Evolutionary conservation across 2,329 filamentous ascomycete species (phyloP), one percentile per base, ranked within the genome.

Genomic region (Trichophyton schoenleinii): DNA sequence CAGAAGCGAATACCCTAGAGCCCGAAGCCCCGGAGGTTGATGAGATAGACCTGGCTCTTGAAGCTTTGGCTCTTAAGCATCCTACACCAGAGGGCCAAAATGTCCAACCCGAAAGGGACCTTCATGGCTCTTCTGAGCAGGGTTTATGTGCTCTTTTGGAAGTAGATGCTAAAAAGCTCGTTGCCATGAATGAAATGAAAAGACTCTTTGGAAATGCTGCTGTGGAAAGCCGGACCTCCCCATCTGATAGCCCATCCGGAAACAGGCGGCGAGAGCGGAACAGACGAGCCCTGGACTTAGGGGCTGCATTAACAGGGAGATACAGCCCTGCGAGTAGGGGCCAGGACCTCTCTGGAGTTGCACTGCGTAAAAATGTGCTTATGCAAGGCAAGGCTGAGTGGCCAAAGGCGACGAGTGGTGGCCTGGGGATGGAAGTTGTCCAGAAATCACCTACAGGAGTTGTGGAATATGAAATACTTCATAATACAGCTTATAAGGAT

Each of bases 171-270:
- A 82, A 88, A 66, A 84, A 91, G 67, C 81, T 99, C 9, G 91
- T 92, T 70, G 89, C 89, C 6, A 80, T 87, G 41, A 95, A 96
- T 69, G 94, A 99, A 76, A 96, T 99, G 90, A 87, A 84, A 62
- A 83, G 81, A 65, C 75, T 89, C 0, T 89, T 89, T 70, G 87
- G 87, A 3, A 81, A 81, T 64, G 81, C 83, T 28, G 84, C 84
- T 22, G 68, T 87, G 9, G 83, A 87, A 66, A 78, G 75, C 34
- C 71, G 75, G 48, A 78, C 82, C 59, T 81, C 84, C 49, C 79
- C 80, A 20, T 73, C 81, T 55, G 74, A 76, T 38, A 73, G 72
- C 53, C 69, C 70, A 60, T 71, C 70, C 53, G 69, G 77, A 18
- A 75, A 76, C 34, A 75, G 80, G 61, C 75, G 78, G 81, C 71